These are phyloP conservation scores for Boletus reticuloceps DNA, from an alignment of 768 basidiomycete species.

Conservation along the genomic window DNA sequence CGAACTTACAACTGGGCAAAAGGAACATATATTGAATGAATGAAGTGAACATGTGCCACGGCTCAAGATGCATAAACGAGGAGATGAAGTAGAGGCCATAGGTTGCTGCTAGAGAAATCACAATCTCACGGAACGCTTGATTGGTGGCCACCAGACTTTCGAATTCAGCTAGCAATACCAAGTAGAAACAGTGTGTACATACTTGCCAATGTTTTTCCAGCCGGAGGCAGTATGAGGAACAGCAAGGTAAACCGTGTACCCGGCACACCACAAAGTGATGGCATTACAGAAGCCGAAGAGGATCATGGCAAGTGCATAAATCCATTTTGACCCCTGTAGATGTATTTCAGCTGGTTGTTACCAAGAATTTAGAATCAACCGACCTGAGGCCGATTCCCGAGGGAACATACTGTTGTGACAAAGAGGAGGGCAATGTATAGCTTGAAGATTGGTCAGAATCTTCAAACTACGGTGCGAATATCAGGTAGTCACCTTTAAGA, in stretches of 20 bases:
- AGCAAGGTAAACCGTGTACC: slow-evolving; percentile 83
- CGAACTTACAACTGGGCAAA: slow-evolving; percentile 63
- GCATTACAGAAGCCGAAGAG: slow-evolving; percentile 76
- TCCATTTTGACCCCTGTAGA: slow-evolving; percentile 77
- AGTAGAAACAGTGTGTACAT: slow-evolving; percentile 25
- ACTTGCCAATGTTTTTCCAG: slow-evolving; percentile 76
- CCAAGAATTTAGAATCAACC: slow-evolving; percentile 9
- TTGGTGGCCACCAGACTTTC: slow-evolving; percentile 60
- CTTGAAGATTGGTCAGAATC: slow-evolving; percentile 29
- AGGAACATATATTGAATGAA: slow-evolving; percentile 92
- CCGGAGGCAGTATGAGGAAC: slow-evolving; percentile 72
- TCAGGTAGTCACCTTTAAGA: slow-evolving; percentile 46
- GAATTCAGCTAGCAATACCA: slow-evolving; percentile 24
- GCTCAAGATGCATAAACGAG: slow-evolving; percentile 87
- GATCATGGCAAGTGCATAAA: slow-evolving; percentile 71
- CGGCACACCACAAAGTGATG: slow-evolving; percentile 87
- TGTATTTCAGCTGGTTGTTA: slow-evolving; percentile 1
- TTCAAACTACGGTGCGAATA: slow-evolving; percentile 15
- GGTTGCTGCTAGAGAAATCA: slow-evolving; percentile 73
- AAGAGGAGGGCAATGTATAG: slow-evolving; percentile 85
- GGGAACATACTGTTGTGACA: slow-evolving; percentile 79
- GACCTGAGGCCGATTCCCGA: slow-evolving; percentile 84
- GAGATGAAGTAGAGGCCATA: slow-evolving; percentile 84
- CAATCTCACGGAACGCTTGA: slow-evolving; percentile 77
- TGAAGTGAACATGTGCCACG: slow-evolving; percentile 96